phyloP scores from a whole-genome alignment of 345 rosid genomes.

The Capsella bursapastoris region DNA sequence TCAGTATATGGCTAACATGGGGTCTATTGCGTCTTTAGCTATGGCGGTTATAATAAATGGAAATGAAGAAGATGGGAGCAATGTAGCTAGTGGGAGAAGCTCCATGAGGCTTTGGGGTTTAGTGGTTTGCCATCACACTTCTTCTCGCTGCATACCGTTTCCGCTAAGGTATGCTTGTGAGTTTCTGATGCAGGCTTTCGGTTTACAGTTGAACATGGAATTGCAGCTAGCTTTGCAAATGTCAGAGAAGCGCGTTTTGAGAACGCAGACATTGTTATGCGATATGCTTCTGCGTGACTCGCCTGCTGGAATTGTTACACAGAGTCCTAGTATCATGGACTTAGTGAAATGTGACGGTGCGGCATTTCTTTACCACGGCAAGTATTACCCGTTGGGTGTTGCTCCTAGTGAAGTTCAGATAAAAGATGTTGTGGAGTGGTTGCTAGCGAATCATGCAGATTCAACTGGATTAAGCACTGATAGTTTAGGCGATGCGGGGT shows the following conservation, averaged over 20 bases:
- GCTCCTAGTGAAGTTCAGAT: constrained; percentile 88
- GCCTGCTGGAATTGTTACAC: constrained; percentile 90
- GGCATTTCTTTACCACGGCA: constrained; percentile 86
- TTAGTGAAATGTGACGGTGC: constrained; percentile 96
- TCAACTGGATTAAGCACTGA: constrained; percentile 96
- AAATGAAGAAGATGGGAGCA: constrained; percentile 72
- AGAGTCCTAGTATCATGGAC: constrained; percentile 96
- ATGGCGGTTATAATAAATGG: constrained; percentile 94
- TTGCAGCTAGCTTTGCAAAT: constrained; percentile 87
- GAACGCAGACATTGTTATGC: constrained; percentile 91
- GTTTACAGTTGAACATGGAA: constrained; percentile 97
- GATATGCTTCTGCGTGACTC: constrained; percentile 99
- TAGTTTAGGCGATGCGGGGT: constrained; percentile 92
- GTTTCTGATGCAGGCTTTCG: constrained; percentile 98
- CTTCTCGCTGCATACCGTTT: constrained; percentile 84
- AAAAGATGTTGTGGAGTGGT: constrained; percentile 86
- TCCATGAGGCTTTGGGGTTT: constrained; percentile 93
- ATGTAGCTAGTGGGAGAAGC: constrained; percentile 60
- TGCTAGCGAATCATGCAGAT: constrained; percentile 82
- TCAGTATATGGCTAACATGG: constrained; percentile 98
- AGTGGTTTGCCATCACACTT: constrained; percentile 98
- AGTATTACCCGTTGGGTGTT: constrained; percentile 74
- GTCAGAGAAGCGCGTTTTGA: constrained; percentile 86
- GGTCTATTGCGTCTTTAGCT: constrained; percentile 82
- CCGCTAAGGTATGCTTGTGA: constrained; percentile 97